phyloP scores from a whole-genome alignment of 257 asterid genomes.

The Solanum infundibuliforme region DNA sequence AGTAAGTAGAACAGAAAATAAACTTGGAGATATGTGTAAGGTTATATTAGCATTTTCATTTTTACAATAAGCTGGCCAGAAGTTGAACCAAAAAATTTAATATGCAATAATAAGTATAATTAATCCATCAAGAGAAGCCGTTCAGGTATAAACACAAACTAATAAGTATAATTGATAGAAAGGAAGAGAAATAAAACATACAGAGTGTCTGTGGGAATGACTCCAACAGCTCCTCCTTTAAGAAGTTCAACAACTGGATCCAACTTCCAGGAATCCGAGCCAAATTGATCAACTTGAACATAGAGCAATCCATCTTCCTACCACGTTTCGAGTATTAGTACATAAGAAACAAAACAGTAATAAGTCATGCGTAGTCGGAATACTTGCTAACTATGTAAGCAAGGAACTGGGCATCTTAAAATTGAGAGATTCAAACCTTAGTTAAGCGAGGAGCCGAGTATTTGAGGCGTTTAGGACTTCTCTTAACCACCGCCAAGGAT shows the following conservation, averaged over 20 bases:
- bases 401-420: not conserved
- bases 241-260: constrained; percentile 72
- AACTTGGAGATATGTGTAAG: not conserved
- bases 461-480: constrained; percentile 88
- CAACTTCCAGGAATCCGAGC: constrained; percentile 78
- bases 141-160: not conserved
- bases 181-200: constrained; percentile 12
- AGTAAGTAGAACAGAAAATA: not conserved
- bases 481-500: constrained; percentile 46
- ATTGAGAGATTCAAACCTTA: constrained; percentile 29
- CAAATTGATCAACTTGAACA: constrained; percentile 74
- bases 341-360: not conserved
- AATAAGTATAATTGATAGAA: not conserved
- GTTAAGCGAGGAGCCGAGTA: constrained; percentile 70
- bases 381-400: not conserved
- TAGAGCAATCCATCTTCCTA: constrained; percentile 55
- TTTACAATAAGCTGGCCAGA: not conserved
- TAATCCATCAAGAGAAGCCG: not conserved
- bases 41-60: not conserved
- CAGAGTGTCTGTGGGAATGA: constrained; percentile 95
- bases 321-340: not conserved
- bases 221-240: constrained; percentile 91
- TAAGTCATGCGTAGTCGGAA: not conserved
- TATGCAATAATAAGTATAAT: not conserved
- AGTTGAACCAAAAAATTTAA: not conserved